These are phyloP conservation scores for Diplodia corticola DNA, from an alignment of 2,329 filamentous ascomycete species.

Conservation along the genomic window DNA sequence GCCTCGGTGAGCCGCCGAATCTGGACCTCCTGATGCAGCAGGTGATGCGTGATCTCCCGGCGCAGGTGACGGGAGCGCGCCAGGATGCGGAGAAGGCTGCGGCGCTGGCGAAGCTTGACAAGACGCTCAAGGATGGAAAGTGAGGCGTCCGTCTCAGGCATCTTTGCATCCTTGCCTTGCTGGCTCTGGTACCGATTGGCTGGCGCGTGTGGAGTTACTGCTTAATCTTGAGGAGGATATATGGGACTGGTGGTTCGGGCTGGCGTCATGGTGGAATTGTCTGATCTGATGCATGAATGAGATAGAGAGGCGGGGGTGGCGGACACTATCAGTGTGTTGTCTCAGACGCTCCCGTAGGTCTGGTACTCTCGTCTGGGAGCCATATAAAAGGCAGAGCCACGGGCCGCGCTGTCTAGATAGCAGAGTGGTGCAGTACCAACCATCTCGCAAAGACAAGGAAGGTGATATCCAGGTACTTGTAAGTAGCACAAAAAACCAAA, in stretches of 20 bases:
- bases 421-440: neutral
- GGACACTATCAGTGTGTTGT: no score
- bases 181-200: neutral
- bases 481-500: neutral
- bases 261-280: constrained; percentile 17
- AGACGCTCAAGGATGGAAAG: constrained; percentile 31
- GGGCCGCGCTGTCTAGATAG: neutral
- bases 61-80: constrained; percentile 38
- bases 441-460: neutral
- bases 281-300: constrained; percentile 1
- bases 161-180: neutral
- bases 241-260: constrained; percentile 14
- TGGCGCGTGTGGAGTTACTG: constrained; percentile 2
- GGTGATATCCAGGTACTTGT: neutral
- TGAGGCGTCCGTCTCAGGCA: constrained; percentile 7
- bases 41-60: constrained; percentile 48
- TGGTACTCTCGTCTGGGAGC: neutral
- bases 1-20: constrained; percentile 46
- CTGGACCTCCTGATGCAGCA: constrained; percentile 47
- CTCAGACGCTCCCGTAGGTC: neutral
- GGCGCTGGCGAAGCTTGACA: constrained; percentile 49
- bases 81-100: constrained; percentile 47
- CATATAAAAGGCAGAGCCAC: neutral
- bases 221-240: neutral
- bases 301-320: neutral